These are phyloP conservation scores for Saturnispora dispora DNA, from an alignment of 805 yeast species.

Conservation along the genomic window DNA sequence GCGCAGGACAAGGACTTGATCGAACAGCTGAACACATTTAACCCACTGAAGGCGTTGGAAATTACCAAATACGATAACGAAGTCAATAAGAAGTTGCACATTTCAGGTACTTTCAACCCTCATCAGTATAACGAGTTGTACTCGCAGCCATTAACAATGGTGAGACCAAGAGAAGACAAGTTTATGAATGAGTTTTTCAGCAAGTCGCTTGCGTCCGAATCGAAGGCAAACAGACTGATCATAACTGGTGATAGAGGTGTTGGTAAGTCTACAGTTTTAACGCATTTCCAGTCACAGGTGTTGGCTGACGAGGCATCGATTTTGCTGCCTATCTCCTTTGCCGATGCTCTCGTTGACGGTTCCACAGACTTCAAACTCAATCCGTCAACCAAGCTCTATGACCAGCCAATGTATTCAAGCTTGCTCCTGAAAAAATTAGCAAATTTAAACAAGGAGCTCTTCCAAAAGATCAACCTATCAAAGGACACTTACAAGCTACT, in stretches of 20 bases:
- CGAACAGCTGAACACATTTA: slow-evolving; percentile 15
- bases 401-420: slow-evolving; percentile 72
- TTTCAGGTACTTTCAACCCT: slow-evolving; percentile 57
- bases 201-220: slow-evolving; percentile 25
- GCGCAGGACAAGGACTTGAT: slow-evolving; percentile 18
- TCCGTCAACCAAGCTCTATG: slow-evolving; percentile 39
- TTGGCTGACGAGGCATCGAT: slow-evolving; percentile 28
- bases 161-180: slow-evolving; percentile 40
- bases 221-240: slow-evolving; percentile 39
- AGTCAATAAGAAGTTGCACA: slow-evolving; percentile 35
- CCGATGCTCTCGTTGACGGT: slow-evolving; percentile 60
- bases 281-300: slow-evolving; percentile 58
- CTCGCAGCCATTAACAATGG: slow-evolving; percentile 47
- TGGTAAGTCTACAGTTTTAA: slow-evolving; percentile 67
- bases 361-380: slow-evolving; percentile 57
- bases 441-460: slow-evolving; percentile 34
- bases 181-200: slow-evolving; percentile 29
- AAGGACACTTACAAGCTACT: slow-evolving; percentile 16
- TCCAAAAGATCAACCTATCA: slow-evolving; percentile 26
- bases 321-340: slow-evolving; percentile 55
- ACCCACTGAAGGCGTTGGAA: slow-evolving; percentile 9
- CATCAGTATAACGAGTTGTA: slow-evolving; percentile 63
- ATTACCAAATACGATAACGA: slow-evolving; percentile 32
- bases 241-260: slow-evolving; percentile 65
- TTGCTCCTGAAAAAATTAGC: slow-evolving; percentile 45